Percentiles rank a stretch among this genome's conserved stretches.
Evolutionary conservation across 495 filamentous ascomycete genomes (phyloP).

Genomic region (Glonium stellatum): DNA sequence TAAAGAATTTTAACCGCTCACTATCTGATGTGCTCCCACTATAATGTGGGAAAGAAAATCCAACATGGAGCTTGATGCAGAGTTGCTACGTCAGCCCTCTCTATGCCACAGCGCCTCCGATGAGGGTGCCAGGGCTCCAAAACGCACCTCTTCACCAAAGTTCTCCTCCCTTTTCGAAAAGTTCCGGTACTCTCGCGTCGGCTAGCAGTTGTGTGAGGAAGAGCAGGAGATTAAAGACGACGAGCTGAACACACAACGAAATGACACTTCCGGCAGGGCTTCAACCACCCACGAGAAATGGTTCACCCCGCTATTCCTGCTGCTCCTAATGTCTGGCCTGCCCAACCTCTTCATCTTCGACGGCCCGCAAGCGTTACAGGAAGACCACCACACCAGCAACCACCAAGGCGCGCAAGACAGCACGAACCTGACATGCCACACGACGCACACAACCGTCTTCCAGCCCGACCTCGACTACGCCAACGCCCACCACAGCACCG

Average conservation of each 20-base stretch:
- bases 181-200: not conserved
- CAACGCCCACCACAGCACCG: not conserved
- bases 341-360: constrained; percentile 19
- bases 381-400: not conserved
- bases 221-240: too few relatives aligned
- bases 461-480: not conserved
- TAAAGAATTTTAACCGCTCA: too few relatives aligned
- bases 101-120: too few relatives aligned
- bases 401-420: not conserved
- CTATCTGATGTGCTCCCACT: too few relatives aligned
- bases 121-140: too few relatives aligned
- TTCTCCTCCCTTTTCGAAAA: not conserved
- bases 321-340: constrained; percentile 11
- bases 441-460: too few relatives aligned
- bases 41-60: too few relatives aligned
- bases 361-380: not conserved
- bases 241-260: too few relatives aligned
- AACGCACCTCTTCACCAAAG: not conserved
- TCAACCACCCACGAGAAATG: not conserved
- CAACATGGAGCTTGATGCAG: too few relatives aligned
- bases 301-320: constrained; percentile 1
- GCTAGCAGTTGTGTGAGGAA: not conserved
- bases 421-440: constrained; percentile 10
- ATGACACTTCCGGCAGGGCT: too few relatives aligned
- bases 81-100: too few relatives aligned